Evolutionary conservation across 805 yeast genomes (phyloP).

Genomic region (Debaryomyces prosopidis): DNA sequence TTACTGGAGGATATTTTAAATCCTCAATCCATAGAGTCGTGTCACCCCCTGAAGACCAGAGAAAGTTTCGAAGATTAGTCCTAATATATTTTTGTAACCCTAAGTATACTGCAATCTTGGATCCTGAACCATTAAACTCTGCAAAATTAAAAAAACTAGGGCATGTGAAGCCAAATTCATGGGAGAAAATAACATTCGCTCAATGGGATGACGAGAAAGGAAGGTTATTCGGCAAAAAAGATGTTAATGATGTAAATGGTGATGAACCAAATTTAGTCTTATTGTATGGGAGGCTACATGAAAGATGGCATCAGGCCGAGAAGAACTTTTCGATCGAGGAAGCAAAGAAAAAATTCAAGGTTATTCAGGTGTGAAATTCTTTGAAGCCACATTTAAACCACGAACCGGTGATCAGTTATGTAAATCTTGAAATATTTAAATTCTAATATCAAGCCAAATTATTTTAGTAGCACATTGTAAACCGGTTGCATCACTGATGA

Average conservation of each 20-base stretch:
- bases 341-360: slow-evolving; percentile 23
- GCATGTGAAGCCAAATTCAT: slow-evolving; percentile 20
- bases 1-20: slow-evolving; percentile 30
- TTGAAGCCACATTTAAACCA: too few species aligned
- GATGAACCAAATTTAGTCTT: slow-evolving; percentile 40
- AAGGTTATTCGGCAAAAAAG: slow-evolving; percentile 42
- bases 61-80: slow-evolving; percentile 21
- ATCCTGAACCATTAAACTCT: slow-evolving; percentile 26
- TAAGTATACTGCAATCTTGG: slow-evolving; percentile 17
- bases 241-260: slow-evolving; percentile 31
- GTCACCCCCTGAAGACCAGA: slow-evolving; percentile 27
- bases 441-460: too few species aligned
- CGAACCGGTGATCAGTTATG: too few species aligned
- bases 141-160: slow-evolving; percentile 24
- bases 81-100: slow-evolving; percentile 27
- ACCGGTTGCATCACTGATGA: slow-evolving; percentile 29
- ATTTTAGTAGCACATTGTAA: slow-evolving; percentile 15
- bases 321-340: slow-evolving; percentile 23
- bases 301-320: slow-evolving; percentile 44
- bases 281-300: slow-evolving; percentile 41
- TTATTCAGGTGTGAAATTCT: slow-evolving; percentile 18
- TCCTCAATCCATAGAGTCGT: slow-evolving; percentile 27
- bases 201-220: slow-evolving; percentile 45
- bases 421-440: too few species aligned
- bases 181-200: slow-evolving; percentile 27